Evolutionary conservation across 2,329 filamentous ascomycete genomes (phyloP), one percentile per base, ranked within the genome.

Genomic region (Hysterium pulicare): DNA sequence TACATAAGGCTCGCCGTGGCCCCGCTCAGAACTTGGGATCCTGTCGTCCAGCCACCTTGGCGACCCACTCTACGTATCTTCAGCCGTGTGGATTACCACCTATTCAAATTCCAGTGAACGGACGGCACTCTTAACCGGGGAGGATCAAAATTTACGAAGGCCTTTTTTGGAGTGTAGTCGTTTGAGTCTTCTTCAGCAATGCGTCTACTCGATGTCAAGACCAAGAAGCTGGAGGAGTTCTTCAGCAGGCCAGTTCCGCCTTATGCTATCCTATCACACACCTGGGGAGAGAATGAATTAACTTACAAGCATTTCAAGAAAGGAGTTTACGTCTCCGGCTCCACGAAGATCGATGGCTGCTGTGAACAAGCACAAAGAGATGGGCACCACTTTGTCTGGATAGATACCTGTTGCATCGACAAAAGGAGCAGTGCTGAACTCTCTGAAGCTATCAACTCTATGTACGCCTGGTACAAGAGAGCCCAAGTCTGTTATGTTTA

Each of bases 391-490:
- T 42, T 36, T 19, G 17, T 40, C 16, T 46, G 46, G 42, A 17
- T 42, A 9, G 46, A 48, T 16, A 46, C 42, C 3, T 48, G 38
- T 20, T 48, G 46, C 28, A 46, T 48, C 22, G 39, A 48, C 37
- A 48, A 48, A 19, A 20, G 11, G 3, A 48, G 43, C 34, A 48
- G 46, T 33, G 30, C 42, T 6, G 46, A 48, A 24, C 39, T 48
- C 6, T 42, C 42, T 3, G 42, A 45, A 36, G 31, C 42, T 5
- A 48, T 48, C 19, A 48, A 48, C 33, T 45, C 46, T 15, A 48
- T 48, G 46, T 48, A 21, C 21, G 11, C 23, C 10, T 48, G 42
- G 42, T 48, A 48, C 17, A 13, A 26, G 10, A 13, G 36, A 6
- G 33, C 42, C 10, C 32, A 24, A 16, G 26, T 45, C 16, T 48